phyloP scores from a whole-genome alignment of 352 stramenopile species.

The Pythium chondricola region DNA sequence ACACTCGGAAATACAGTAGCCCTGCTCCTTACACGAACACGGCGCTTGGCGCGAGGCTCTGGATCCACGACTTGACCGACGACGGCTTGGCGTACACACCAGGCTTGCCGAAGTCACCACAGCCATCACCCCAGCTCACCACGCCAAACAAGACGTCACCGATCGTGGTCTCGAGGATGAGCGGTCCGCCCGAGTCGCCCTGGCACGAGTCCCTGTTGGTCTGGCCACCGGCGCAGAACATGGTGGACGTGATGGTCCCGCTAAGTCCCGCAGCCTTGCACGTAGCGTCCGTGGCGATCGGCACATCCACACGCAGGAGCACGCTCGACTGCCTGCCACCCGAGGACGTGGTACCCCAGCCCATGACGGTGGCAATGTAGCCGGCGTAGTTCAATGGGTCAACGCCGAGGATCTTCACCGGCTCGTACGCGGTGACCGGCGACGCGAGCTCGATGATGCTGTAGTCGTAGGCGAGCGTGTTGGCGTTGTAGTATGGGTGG shows the following conservation, averaged over 20 bases:
- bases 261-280: not conserved
- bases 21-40: conserved; percentile 2
- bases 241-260: not conserved
- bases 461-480: conserved; percentile 12
- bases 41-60: not conserved
- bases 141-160: conserved; percentile 18
- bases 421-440: not conserved
- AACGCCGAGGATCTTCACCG: not conserved
- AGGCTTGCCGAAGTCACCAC: conserved; percentile 16
- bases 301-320: conserved; percentile 31
- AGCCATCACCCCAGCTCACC: conserved; percentile 27
- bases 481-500: conserved; percentile 10
- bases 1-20: too few relatives aligned
- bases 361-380: conserved; percentile 13
- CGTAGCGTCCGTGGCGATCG: too few relatives aligned
- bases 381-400: not conserved
- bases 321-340: conserved; percentile 16
- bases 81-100: conserved; percentile 24
- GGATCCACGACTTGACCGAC: conserved; percentile 16
- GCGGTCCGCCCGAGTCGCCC: conserved; percentile 16
- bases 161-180: not conserved
- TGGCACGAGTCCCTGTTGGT: conserved; percentile 11
- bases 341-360: conserved; percentile 9
- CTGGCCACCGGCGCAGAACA: conserved; percentile 6
- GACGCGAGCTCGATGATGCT: conserved; percentile 9